Evolutionary conservation across 805 yeast genomes (phyloP), one percentile per base, ranked within the genome.

Genomic region (Hemisphaericaspora nanyangensis): DNA sequence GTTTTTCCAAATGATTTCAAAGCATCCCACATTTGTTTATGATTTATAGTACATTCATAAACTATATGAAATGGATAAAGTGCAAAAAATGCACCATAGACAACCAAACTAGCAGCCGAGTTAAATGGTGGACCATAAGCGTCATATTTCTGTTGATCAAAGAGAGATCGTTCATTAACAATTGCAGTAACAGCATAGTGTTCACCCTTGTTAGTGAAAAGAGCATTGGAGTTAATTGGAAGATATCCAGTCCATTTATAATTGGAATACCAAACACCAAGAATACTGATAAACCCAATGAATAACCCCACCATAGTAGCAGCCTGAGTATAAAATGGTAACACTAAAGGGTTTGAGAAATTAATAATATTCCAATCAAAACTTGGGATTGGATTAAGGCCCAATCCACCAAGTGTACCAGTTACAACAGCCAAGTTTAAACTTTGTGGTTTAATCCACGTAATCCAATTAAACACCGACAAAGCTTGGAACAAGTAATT

Each of bases 401-500:
- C 82, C 19, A 77, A 43, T 12, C 81, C 81, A 19, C 42, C 33
- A 7, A 46, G 40, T 12, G 63, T 52, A 19, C 84, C 82, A 10
- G 80, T 72, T n/a, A 78, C 54, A 6, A 56, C 50, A 12, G 76
- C 75, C 38, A 78, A 54, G 46, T 69, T 67, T 42, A 68, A 60
- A 51, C 74, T 76, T 28, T 67, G 43, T 11, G 81, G 82, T 4
- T 59, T 56, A 34, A 77, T 77, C 82, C 83, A 79, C 3, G 76
- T 67, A 48, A 75, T 65, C 85, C 84, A 79, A 48, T 69, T 67
- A 56, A 72, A 72, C 3, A 58, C 50, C 5, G 71, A 68, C 8
- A 73, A 50, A 3, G 73, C 74, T 12, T 49, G 43, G 48, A 72
- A 69, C 7, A 71, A 30, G 44, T 65, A 72, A 38, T 65, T 50